Evolutionary conservation across 2,329 filamentous ascomycete species (phyloP), one percentile per base, ranked within the genome.

Genomic region (Pestalotiopsis sp.): DNA sequence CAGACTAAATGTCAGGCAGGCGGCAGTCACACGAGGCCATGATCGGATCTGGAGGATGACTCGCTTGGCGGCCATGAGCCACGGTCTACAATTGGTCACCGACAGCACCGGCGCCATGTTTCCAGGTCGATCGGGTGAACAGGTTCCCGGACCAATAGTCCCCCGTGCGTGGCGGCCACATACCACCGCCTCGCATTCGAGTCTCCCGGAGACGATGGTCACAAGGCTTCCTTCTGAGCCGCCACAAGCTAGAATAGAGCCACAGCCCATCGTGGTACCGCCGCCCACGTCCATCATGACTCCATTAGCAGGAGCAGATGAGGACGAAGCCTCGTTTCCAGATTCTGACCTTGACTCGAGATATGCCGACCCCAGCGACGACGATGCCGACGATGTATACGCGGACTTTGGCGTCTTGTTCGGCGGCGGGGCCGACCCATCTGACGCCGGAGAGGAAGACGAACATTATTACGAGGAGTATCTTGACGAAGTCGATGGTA

Each of bases 371-470:
- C 70, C 76, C 38, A 77, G 76, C 13, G 80, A 82, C 45, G 83
- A 84, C 49, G 85, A 86, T 45, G 74, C 81, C 39, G 85, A 85
- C 25, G 82, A 85, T 45, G 84, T 88, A 52, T 88, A 88, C 69
- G 85, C 85, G 13, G 86, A 88, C 69, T 88, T 88, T 69, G 81
- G 84, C 4, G 81, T 85, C 31, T 79, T 88, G 3, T 88, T 88
- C 70, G 82, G 82, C 3, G 78, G 75, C 13, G 70, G 71, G 13
- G 39, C 70, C 7, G 52, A 49, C 14, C 39, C 66, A 13, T 49
- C 65, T 2, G 56, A 59, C 5, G 69, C 67, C 13, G 71, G 73
- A 4, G 68, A 64, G 3, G 80, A 82, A 9, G 77, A 78, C 2
- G 82, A 82, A 20, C 78, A 84, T 66, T 83, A 82, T 31, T 85